A percentile compares a stretch with the other conserved stretches of the same genome.
These are phyloP conservation scores for Penicillium desertorum DNA, from an alignment of 495 filamentous ascomycete genomes.

Conservation along the genomic window DNA sequence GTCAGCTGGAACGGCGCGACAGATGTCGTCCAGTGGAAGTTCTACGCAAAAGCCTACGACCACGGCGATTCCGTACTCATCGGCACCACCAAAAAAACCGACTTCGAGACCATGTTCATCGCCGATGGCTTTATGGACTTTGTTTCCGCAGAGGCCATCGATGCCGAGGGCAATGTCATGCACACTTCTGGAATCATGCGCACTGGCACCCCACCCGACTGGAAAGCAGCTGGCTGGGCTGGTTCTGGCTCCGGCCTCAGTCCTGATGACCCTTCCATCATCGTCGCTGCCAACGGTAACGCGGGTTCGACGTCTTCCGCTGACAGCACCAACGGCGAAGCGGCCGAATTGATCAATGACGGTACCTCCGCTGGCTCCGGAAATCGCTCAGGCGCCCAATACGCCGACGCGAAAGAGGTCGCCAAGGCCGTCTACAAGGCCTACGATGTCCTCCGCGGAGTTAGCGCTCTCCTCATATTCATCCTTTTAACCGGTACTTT, in stretches of 20 bases:
- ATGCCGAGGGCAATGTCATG: slow-evolving; percentile 32
- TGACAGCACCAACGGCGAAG: slow-evolving; percentile 17
- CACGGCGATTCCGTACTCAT: slow-evolving; percentile 29
- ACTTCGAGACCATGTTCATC: slow-evolving; percentile 48
- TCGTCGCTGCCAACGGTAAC: slow-evolving; percentile 24
- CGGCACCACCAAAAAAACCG: slow-evolving; percentile 38
- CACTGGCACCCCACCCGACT: slow-evolving; percentile 33
- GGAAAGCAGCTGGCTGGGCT: slow-evolving; percentile 38
- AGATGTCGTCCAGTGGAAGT: slow-evolving; percentile 42
- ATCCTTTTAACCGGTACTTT: slow-evolving; percentile 30
- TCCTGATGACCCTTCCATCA: slow-evolving; percentile 35
- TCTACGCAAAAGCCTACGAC: slow-evolving; percentile 37
- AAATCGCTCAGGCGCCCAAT: slow-evolving; percentile 5
- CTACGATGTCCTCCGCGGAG: slow-evolving; percentile 37
- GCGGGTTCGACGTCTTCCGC: slow-evolving; percentile 14
- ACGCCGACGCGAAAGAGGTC: slow-evolving; percentile 33
- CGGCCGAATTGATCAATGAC: slow-evolving; percentile 17
- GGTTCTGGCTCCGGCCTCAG: slow-evolving; percentile 20
- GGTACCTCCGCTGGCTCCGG: slow-evolving; percentile 3
- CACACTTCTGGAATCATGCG: slow-evolving; percentile 32
- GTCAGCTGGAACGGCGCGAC: slow-evolving; percentile 54
- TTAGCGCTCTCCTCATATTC: slow-evolving; percentile 37
- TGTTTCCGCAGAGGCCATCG: slow-evolving; percentile 41
- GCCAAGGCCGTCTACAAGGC: slow-evolving; percentile 37
- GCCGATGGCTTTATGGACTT: slow-evolving; percentile 44